Base-by-base conservation (phyloP, 1,139 yeast species). In the Lodderomyces elongisporus region DNA sequence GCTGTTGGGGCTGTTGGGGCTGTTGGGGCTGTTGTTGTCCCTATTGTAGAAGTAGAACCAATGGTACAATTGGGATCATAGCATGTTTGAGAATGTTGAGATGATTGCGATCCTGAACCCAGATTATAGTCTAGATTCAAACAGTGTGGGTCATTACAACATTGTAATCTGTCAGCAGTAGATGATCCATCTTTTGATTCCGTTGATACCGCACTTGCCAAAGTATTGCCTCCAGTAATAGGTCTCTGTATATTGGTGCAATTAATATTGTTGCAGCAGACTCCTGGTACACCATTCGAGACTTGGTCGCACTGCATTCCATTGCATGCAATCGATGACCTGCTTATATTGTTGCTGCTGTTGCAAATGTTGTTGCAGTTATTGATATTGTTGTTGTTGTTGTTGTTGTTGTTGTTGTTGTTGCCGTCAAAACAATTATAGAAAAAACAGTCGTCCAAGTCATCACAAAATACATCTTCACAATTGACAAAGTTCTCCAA, bases 371-470 rank as follows among this genome's bases (percentile, higher is more conserved):
- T n/a, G n/a, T n/a, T n/a, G n/a, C n/a, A 23, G 10, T 10, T n/a
- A 29, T 14, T 1, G 30, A 25, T 15, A n/a, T n/a, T n/a, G n/a
- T n/a, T n/a, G n/a, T n/a, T n/a, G n/a, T n/a, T n/a, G n/a, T n/a
- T n/a, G 21, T 30, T 22, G 13, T 22, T 12, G 13, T 32, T 31
- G 18, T 28, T 31, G n/a, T n/a, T n/a, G n/a, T n/a, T n/a, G n/a
- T n/a, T n/a, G n/a, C n/a, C n/a, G 17, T 42, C 45, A 21, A 57
- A 60, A 45, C 70, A 65, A 28, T 50, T 56, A 14, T 51, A 42
- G 38, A 58, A 67, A 49, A 62, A 67, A 36, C 74, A 69, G 45
- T 67, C 73, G 37, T 67, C 70, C 5, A 68, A 44, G 31, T 67
- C 74, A 31, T 66, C 66, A 43, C 74, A 68, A 27, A 66, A 54